Conservation (phyloP, 306 rosid species). For the Cucumis hystrix region DNA sequence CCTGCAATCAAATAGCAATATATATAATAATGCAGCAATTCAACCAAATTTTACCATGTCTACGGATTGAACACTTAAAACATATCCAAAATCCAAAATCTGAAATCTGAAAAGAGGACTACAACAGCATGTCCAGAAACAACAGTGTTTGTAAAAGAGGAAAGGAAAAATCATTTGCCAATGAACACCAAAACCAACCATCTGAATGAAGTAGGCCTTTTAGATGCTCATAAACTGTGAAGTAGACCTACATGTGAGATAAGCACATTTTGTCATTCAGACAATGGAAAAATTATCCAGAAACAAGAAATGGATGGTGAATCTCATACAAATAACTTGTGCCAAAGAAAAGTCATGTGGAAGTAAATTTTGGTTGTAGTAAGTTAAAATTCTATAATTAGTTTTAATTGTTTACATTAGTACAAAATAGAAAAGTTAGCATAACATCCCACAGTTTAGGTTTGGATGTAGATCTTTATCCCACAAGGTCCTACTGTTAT, state of each 20-base stretch:
- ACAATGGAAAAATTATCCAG: not conserved
- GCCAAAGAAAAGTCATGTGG: not conserved
- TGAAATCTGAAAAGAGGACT: not conserved
- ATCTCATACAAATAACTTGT: not conserved
- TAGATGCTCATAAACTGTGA: constrained; percentile 74
- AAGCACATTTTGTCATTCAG: constrained; percentile 10
- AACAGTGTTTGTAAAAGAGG: not conserved
- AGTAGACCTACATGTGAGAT: constrained; percentile 66
- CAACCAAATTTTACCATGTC: not conserved
- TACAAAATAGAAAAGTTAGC: not conserved
- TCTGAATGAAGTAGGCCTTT: constrained; percentile 55
- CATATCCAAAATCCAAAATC: constrained; percentile 4
- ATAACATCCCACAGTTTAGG: not conserved
- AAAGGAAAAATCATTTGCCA: not conserved
- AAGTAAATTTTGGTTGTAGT: not conserved
- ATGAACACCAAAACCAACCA: constrained; percentile 33
- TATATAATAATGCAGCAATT: constrained; percentile 4
- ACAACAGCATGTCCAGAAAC: constrained; percentile 2
- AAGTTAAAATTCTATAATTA: not conserved
- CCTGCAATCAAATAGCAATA: constrained; percentile 9
- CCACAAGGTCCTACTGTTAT: not conserved
- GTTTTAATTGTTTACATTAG: not conserved
- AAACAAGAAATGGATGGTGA: not conserved
- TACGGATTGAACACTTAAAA: not conserved
- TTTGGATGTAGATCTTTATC: not conserved